Evolutionary conservation across 2,329 filamentous ascomycete genomes (phyloP).

Genomic region (Chalaropsis thielavioides): DNA sequence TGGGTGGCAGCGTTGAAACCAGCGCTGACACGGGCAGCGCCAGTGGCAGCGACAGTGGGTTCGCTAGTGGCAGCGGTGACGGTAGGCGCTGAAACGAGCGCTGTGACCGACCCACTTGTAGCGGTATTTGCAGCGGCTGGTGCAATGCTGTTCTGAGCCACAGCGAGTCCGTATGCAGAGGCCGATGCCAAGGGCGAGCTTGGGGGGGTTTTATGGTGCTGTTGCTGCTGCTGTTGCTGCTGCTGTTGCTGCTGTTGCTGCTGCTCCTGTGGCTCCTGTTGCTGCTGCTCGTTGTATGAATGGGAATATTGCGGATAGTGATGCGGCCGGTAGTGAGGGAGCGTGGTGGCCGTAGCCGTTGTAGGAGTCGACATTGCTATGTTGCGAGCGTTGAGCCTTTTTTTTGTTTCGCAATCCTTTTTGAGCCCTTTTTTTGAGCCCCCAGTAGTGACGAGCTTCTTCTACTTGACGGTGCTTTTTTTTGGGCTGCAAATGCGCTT

Average conservation of each 20-base stretch:
- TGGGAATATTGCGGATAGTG: slow-evolving; percentile 35
- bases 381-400: not conserved
- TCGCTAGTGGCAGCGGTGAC: not conserved
- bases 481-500: slow-evolving; percentile 3
- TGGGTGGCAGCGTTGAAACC: not conserved
- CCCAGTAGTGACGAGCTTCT: not conserved
- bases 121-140: not conserved
- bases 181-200: not conserved
- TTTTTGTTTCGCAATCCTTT: not conserved
- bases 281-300: slow-evolving; percentile 11
- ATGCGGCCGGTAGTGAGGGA: slow-evolving; percentile 42
- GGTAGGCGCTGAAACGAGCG: slow-evolving; percentile 2
- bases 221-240: not conserved
- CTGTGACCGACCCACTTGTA: not conserved
- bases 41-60: slow-evolving; percentile 29
- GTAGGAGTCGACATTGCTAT: slow-evolving; percentile 64
- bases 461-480: not conserved
- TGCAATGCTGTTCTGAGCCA: not conserved
- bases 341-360: slow-evolving; percentile 51
- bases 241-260: not conserved
- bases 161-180: not conserved
- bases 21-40: slow-evolving; percentile 24
- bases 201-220: not conserved
- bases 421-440: not conserved
- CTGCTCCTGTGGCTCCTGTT: not conserved